Percentiles rank a stretch among this genome's conserved stretches.
Evolutionary conservation across 2,329 filamentous ascomycete genomes (phyloP).

Genomic region (Nemania sp.): DNA sequence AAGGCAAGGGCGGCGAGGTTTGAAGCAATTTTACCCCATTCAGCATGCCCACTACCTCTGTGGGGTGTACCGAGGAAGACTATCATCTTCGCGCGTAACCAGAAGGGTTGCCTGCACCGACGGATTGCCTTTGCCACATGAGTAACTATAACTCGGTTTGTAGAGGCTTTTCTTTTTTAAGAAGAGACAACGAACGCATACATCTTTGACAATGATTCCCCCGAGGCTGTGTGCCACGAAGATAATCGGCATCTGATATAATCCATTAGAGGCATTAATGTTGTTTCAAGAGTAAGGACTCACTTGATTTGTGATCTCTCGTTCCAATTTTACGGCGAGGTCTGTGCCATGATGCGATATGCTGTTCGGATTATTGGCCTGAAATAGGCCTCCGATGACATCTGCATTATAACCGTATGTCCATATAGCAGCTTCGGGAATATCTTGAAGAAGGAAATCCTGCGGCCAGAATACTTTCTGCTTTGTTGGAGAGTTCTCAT

Average conservation of each 20-base stretch:
- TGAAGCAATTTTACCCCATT: conserved; percentile 41
- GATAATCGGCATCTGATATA: conserved; percentile 1
- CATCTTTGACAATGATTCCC: conserved; percentile 4
- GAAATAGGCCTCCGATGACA: conserved; percentile 41
- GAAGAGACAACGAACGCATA: not conserved
- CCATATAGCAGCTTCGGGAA: conserved; percentile 28
- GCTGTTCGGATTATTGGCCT: conserved; percentile 44
- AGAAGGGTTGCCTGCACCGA: conserved; percentile 35
- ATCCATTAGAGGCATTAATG: not conserved
- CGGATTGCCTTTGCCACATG: conserved; percentile 31
- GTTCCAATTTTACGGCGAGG: conserved; percentile 36
- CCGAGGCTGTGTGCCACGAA: conserved; percentile 11
- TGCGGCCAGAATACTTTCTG: conserved; percentile 7
- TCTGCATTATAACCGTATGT: conserved; percentile 48
- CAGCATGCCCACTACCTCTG: conserved; percentile 39
- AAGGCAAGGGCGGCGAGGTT: conserved; percentile 41
- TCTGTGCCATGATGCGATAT: conserved; percentile 43
- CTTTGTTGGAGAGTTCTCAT: not conserved
- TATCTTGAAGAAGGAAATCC: conserved; percentile 30
- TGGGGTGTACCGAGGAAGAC: conserved; percentile 48
- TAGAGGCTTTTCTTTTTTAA: too few relatives aligned
- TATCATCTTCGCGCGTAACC: conserved; percentile 38
- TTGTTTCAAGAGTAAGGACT: not conserved
- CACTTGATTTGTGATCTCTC: conserved; percentile 36
- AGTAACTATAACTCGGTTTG: not conserved